These are phyloP conservation scores for Gorgonomyces haynaldii DNA, from an alignment of 192 early-diverging fungal genomes.

Conservation along the genomic window DNA sequence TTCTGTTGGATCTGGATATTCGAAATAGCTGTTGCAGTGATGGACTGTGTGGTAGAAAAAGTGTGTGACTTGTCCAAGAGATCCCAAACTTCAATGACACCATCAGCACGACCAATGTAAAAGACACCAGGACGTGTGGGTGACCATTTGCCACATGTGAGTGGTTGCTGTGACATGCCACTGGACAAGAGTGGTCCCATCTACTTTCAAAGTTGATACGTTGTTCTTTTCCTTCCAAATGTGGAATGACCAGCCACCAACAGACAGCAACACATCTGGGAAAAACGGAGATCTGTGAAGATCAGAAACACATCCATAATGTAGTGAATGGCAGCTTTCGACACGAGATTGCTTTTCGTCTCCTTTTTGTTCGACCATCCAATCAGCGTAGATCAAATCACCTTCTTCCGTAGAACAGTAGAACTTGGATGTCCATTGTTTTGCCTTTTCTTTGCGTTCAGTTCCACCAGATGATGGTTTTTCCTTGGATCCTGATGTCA, in stretches of 20 bases:
- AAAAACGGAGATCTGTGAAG: slow-evolving; percentile 52
- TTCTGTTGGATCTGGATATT: slow-evolving; percentile 39
- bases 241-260: slow-evolving; percentile 50
- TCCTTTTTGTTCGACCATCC: slow-evolving; percentile 41
- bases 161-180: slow-evolving; percentile 16
- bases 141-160: slow-evolving; percentile 46
- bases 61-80: slow-evolving; percentile 44
- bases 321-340: slow-evolving; percentile 33
- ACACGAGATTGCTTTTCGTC: slow-evolving; percentile 52
- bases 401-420: slow-evolving; percentile 54
- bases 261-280: slow-evolving; percentile 43
- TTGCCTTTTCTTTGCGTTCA: slow-evolving; percentile 11
- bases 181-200: slow-evolving; percentile 39
- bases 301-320: slow-evolving; percentile 46
- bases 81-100: slow-evolving; percentile 52
- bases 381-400: slow-evolving; percentile 48
- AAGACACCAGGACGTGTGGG: slow-evolving; percentile 53
- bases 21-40: slow-evolving; percentile 36
- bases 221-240: slow-evolving; percentile 44
- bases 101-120: slow-evolving; percentile 47
- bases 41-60: slow-evolving; percentile 35
- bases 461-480: slow-evolving; percentile 1
- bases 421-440: slow-evolving; percentile 32
- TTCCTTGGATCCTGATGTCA: slow-evolving; percentile 11
- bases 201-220: slow-evolving; percentile 9